These are phyloP conservation scores for Suhomyces sp. DNA, from an alignment of 805 yeast species.

Conservation along the genomic window DNA sequence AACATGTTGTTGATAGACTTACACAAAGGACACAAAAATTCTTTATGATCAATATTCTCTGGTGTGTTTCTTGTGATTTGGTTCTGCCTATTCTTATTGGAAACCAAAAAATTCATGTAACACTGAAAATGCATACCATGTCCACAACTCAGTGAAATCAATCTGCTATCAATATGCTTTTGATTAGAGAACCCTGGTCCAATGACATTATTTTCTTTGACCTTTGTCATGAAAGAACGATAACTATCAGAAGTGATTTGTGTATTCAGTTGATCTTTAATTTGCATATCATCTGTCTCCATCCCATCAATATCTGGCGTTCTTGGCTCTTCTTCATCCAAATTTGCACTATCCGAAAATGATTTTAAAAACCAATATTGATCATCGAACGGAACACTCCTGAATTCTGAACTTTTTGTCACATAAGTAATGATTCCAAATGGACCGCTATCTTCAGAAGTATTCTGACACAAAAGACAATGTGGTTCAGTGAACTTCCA, in stretches of 20 bases:
- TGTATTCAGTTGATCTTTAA: neutral
- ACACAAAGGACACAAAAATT: slow-evolving; percentile 88
- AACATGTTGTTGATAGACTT: slow-evolving; percentile 82
- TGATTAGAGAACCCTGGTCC: slow-evolving; percentile 71
- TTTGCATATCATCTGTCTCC: slow-evolving; percentile 13
- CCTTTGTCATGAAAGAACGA: slow-evolving; percentile 34
- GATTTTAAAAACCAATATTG: slow-evolving; percentile 65
- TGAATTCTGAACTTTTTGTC: slow-evolving; percentile 55
- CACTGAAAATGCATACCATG: slow-evolving; percentile 91
- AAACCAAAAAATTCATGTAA: slow-evolving; percentile 59
- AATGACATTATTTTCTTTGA: slow-evolving; percentile 43
- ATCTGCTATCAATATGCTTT: slow-evolving; percentile 38
- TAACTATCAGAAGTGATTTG: slow-evolving; percentile 30
- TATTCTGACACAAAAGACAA: slow-evolving; percentile 82
- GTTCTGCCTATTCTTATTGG: slow-evolving; percentile 54
- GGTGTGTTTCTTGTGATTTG: slow-evolving; percentile 84
- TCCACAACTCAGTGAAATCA: slow-evolving; percentile 77
- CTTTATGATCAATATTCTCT: slow-evolving; percentile 66
- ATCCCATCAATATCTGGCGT: slow-evolving; percentile 4
- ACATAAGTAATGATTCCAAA: slow-evolving; percentile 74
- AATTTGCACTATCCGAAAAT: slow-evolving; percentile 48
- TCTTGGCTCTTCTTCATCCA: slow-evolving; percentile 37
- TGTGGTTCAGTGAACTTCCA: slow-evolving; percentile 75
- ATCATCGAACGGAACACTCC: slow-evolving; percentile 63
- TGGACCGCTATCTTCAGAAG: slow-evolving; percentile 59